A percentile compares a stretch with the other conserved stretches of the same genome.
Evolutionary conservation across 495 filamentous ascomycete genomes (phyloP).

Genomic region (Penicillium desertorum): DNA sequence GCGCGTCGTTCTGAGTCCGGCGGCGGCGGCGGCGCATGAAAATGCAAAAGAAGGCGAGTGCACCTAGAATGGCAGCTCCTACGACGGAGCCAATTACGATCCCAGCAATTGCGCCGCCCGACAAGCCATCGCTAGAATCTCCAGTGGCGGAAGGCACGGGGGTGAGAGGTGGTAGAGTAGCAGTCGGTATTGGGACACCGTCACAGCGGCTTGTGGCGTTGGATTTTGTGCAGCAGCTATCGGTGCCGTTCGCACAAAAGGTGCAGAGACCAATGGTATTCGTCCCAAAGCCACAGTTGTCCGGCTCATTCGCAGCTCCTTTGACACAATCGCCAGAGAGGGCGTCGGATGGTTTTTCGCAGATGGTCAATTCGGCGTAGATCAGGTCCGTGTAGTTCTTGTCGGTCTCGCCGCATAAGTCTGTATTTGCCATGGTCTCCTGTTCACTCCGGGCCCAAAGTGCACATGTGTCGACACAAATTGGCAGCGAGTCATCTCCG

Average conservation of each 20-base stretch:
- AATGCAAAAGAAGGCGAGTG: conserved; percentile 60
- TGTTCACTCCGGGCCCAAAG: conserved; percentile 79
- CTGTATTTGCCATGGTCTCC: conserved; percentile 70
- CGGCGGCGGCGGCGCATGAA: conserved; percentile 59
- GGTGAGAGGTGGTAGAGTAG: conserved; percentile 64
- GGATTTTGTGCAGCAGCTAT: conserved; percentile 91
- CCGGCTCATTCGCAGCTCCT: conserved; percentile 75
- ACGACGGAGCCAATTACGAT: conserved; percentile 80
- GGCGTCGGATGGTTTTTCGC: conserved; percentile 75
- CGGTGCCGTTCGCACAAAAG: conserved; percentile 88
- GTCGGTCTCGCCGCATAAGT: conserved; percentile 65
- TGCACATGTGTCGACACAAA: conserved; percentile 92
- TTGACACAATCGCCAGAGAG: conserved; percentile 72
- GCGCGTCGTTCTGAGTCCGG: conserved; percentile 56
- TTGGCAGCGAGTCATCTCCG: conserved; percentile 60
- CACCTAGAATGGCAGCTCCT: conserved; percentile 65
- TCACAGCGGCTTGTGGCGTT: conserved; percentile 67
- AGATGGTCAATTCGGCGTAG: conserved; percentile 89
- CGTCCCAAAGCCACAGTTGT: conserved; percentile 81
- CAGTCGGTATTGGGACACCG: conserved; percentile 70
- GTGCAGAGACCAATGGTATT: conserved; percentile 84
- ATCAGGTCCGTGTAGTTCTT: conserved; percentile 71
- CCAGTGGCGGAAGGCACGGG: conserved; percentile 38
- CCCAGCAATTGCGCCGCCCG: conserved; percentile 84
- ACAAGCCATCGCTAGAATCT: conserved; percentile 54